Base-by-base conservation (phyloP, 768 basidiomycete species). In the Suillus subluteus region DNA sequence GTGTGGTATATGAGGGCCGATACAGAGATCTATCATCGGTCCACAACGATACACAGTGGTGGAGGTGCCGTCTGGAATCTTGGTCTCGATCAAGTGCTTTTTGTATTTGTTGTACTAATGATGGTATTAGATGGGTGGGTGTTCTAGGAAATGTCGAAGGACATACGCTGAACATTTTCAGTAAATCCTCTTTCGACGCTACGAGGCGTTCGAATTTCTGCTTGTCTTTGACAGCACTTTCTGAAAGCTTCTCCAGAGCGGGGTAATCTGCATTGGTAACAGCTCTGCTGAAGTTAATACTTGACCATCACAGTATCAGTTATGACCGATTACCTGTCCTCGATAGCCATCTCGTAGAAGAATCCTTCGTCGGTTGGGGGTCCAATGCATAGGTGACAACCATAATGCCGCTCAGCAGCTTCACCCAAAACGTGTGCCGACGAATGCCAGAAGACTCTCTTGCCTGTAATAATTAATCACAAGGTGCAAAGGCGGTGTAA, bases 401-500 rank as follows among this genome's bases (percentile, higher is more conserved):
- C 97, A 76, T 98, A 97, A 76, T 98, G 95, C 63, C 92, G 87
- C 79, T 99, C 98, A 50, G 95, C 88, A 64, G 97, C 92, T 80
- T 99, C 98, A 55, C 98, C 98, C 21, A 99, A 86, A 65, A 99
- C 95, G 79, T 99, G 98, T 0, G 98, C 98, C 32, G 96, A 98
- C 21, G 98, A 99, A 78, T 99, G 98, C 98, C 98, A 99, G 83
- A 99, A 99, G 9, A 99, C 98, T 72, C 91, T 91, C 79, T 98
- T 96, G 67, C 97, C 96, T 90, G 41, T 12, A 32, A 61, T 32
- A 12, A 43, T 43, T 7, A 78, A 63, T 9, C 32, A 32, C 1
- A 44, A 32, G 37, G 21, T 32, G 13, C 23, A 58, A 62, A 30
- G 44, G 62, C 50, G 50, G 16, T 52, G 52, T 58, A 37, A 23